Conservation (phyloP, 208 protist genomes). For the Acanthamoeba triangularis region DNA sequence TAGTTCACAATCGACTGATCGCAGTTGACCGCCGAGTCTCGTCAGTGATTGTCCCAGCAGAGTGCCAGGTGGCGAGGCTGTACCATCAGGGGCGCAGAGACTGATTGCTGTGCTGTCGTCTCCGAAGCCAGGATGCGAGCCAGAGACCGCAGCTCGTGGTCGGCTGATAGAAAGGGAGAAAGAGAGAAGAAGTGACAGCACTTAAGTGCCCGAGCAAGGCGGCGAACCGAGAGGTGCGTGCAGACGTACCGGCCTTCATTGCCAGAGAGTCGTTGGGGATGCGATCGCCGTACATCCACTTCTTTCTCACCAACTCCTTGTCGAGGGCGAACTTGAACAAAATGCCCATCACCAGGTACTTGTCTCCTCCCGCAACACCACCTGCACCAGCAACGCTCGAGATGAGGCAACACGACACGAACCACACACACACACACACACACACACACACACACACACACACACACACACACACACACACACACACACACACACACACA, state of each 20-base stretch:
- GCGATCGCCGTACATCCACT: slow-evolving; percentile 74
- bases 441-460: no score
- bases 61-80: neutral
- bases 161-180: slow-evolving; percentile 9
- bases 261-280: slow-evolving; percentile 65
- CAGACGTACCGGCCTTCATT: slow-evolving; percentile 76
- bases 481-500: neutral
- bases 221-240: no score
- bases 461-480: neutral
- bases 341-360: slow-evolving; percentile 65
- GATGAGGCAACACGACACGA: neutral
- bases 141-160: slow-evolving; percentile 59
- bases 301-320: slow-evolving; percentile 27
- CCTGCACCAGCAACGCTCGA: neutral
- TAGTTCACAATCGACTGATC: slow-evolving; percentile 76
- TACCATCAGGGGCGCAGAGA: slow-evolving; percentile 68
- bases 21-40: neutral
- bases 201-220: no score
- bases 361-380: slow-evolving; percentile 70
- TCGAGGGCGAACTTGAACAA: slow-evolving; percentile 78
- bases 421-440: no score
- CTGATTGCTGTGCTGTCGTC: neutral
- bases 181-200: no score
- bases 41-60: neutral
- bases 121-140: slow-evolving; percentile 51